Evolutionary conservation across 164 flowering plant genomes (phyloP).

Genomic region (Umbilicus rupestris): DNA sequence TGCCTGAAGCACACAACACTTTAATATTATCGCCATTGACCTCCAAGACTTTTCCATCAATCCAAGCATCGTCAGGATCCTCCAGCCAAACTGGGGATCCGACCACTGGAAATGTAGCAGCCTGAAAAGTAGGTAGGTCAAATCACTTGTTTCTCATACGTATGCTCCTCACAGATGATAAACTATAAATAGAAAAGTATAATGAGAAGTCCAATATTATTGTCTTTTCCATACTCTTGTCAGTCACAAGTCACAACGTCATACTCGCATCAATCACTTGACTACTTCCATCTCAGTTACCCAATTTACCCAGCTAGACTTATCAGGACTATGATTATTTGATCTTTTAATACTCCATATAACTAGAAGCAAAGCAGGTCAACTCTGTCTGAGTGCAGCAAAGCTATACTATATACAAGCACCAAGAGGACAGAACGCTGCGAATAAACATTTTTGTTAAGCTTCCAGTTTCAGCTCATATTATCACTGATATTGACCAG

Average conservation of each 20-base stretch:
- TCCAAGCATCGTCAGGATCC: constrained; percentile 59
- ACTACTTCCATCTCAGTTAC: background rate
- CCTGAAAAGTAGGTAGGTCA: constrained; percentile 27
- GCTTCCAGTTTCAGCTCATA: too few relatives aligned
- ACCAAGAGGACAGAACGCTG: background rate
- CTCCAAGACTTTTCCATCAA: constrained; percentile 58
- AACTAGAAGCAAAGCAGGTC: background rate
- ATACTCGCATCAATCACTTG: too few relatives aligned
- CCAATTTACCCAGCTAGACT: background rate
- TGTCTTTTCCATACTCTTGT: background rate
- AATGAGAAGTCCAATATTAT: background rate
- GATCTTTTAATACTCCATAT: background rate
- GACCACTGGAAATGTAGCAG: constrained; percentile 29
- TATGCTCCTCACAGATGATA: background rate
- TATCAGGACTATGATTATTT: background rate
- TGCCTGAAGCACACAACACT: constrained; percentile 50
- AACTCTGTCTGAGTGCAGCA: background rate
- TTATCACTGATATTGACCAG: too few relatives aligned
- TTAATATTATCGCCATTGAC: constrained; percentile 39
- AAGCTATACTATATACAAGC: background rate
- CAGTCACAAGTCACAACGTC: background rate
- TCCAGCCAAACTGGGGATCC: constrained; percentile 70
- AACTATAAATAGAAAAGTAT: background rate
- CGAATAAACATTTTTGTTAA: background rate
- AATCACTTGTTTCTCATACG: background rate